Evolutionary conservation across 2,329 filamentous ascomycete genomes (phyloP), one percentile per base, ranked within the genome.

Genomic region (Hypoxylon sp.): DNA sequence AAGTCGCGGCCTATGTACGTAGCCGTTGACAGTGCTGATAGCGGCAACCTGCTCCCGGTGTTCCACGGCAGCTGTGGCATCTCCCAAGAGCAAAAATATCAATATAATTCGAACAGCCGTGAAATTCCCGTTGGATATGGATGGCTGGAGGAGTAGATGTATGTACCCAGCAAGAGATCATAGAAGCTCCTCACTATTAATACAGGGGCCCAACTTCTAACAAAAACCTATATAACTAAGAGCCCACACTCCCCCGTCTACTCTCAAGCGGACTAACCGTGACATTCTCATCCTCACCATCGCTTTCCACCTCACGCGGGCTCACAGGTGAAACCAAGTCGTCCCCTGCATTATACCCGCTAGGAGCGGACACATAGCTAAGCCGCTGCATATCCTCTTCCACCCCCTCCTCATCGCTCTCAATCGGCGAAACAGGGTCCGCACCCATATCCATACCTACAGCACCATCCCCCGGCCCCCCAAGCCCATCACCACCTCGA

Each of bases 231-330:
- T n/a, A 50, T 30, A 29, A 16, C 8, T 14, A 69, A 47, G 57
- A 21, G 11, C 45, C 65, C 43, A 63, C 21, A 29, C 70, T 74
- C 23, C 58, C 61, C 16, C 70, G 62, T 29, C 50, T 65, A 21
- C 70, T 73, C 43, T 70, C 66, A 12, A 70, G 54, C 39, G 74
- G 69, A 45, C 71, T 74, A 14, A 74, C 68, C 39, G 67, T 66
- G 47, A 51, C 45, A 23, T 58, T 55, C 11, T 32, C n/a, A 1
- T 25, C 50, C 12, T 21, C 60, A 25, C 48, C 54, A 11, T 43
- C 60, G 11, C 16, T 19, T 19, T n/a, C 45, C 8, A 61, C 7
- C 37, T 21, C 56, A 19, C 55, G 41, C 2, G 52, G 56, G n/a
- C 63, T 69, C 3, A 74, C 30, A 11, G 71, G 71, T 51, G 71